Percentiles rank a stretch among this genome's conserved stretches.
phyloP scores from a whole-genome alignment of 129 eudicot genomes.

The Saposhnikovia divaricata region DNA sequence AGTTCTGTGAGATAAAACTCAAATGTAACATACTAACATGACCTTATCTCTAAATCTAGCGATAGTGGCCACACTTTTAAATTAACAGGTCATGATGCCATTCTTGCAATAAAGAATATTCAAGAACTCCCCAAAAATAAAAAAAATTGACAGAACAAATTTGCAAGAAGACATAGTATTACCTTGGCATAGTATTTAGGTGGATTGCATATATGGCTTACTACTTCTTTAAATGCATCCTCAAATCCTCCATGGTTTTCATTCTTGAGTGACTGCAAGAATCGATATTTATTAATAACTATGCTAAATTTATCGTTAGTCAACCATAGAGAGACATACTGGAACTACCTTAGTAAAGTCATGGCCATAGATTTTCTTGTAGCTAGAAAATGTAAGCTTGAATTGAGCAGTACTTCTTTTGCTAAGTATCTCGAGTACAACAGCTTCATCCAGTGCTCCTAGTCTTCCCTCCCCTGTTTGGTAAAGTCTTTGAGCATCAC shows the following conservation, averaged over 20 bases:
- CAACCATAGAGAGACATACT: not conserved
- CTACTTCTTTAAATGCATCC: conserved; percentile 47
- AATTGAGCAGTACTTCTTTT: conserved; percentile 75
- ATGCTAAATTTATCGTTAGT: not conserved
- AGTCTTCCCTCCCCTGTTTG: conserved; percentile 62
- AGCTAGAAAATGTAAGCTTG: conserved; percentile 49
- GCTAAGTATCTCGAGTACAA: conserved; percentile 67
- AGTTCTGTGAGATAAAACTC: no score
- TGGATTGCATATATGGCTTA: conserved; percentile 47
- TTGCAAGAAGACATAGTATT: not conserved
- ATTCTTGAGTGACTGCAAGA: conserved; percentile 42
- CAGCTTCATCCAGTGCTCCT: conserved; percentile 56
- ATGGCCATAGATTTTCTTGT: conserved; percentile 74
- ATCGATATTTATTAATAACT: not conserved
- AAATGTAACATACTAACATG: no score
- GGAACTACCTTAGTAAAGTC: conserved; percentile 43
- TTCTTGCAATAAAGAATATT: no score
- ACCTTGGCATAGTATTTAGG: conserved; percentile 73
- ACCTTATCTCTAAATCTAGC: no score
- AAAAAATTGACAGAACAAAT: no score
- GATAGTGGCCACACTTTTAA: no score
- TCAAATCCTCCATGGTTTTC: conserved; percentile 49
- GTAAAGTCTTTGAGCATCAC: conserved; percentile 75
- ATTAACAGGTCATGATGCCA: no score
- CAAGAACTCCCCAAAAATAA: not conserved